Base-by-base conservation (phyloP, 208 protist genomes). In the Trypanosoma congolense region DNA sequence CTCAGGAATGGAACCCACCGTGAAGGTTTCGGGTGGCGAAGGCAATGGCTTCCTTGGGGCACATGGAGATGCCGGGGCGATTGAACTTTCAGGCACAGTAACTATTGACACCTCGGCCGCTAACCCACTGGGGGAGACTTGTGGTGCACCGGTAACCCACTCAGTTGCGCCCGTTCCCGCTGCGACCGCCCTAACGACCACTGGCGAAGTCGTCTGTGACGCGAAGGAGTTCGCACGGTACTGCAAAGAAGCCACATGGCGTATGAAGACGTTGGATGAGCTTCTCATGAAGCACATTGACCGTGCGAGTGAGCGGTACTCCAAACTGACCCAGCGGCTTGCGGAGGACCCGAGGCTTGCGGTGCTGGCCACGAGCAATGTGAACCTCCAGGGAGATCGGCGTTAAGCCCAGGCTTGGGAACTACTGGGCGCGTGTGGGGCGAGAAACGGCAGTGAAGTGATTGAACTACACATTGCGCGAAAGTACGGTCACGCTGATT, bases 211-310 rank as follows among this genome's bases (percentile, higher is more conserved):
- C 9, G 81, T 67, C 52, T 81, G 76, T 30, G 87, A 96, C 10
- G 77, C 73, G 5, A 82, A 94, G 56, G 81, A 90, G 49, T 93
- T 92, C 50, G 83, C 85, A 5, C 51, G 72, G 14, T 93, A 91
- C 59, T 90, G 81, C 65, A 89, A 96, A 61, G 83, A 96, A 49
- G 90, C 86, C 12, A 96, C 85, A 42, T 92, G 86, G 83, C 70
- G 81, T 44, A 93, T 96, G 77, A 90, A 93, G 50, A 82, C 93
- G 45, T 68, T 96, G 16, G 90, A 96, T 52, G 81, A 96, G 61
- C 75, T 86, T 1, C 73, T 96, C 29, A 67, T 77, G 24, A 82
- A 88, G 56, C 87, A 95, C 66, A 88, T 91, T 65, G 84, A 92
- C 52, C 72, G 80, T 19, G 85, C 87, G 1, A 89, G 80, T 44